Conservation (phyloP, 2,329 filamentous ascomycete genomes). For the Alternaria sp. region DNA sequence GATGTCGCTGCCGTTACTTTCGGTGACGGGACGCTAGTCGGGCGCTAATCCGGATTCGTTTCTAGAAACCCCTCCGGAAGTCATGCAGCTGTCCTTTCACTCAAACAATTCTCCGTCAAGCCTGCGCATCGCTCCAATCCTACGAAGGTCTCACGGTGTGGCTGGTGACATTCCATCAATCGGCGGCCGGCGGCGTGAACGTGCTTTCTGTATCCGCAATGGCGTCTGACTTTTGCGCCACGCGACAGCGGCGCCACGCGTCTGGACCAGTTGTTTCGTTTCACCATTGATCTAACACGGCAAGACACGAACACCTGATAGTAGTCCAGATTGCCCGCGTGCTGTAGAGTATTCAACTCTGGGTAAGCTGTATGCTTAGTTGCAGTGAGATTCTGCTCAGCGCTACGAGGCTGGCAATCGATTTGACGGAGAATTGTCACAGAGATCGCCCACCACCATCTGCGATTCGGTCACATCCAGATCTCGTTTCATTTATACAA, state of each 20-base stretch:
- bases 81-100: not conserved
- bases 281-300: slow-evolving; percentile 18
- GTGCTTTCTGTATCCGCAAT: not conserved
- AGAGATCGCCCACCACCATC: not conserved
- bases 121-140: not conserved
- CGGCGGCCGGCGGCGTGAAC: not conserved
- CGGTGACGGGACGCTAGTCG: not conserved
- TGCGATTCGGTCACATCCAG: not conserved
- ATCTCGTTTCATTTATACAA: not conserved
- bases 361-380: not conserved
- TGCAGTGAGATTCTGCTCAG: not conserved
- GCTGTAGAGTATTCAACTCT: not conserved
- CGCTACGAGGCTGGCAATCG: not conserved
- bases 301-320: not conserved
- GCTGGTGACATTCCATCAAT: slow-evolving; percentile 29
- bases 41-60: not conserved
- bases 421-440: not conserved
- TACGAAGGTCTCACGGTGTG: not conserved
- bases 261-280: slow-evolving; percentile 22
- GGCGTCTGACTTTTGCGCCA: slow-evolving; percentile 1
- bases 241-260: slow-evolving; percentile 11
- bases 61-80: not conserved
- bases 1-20: not conserved
- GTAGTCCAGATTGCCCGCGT: not conserved
- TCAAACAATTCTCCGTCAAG: not conserved